Conservation (phyloP, 345 rosid species). For the Clausena lansium region DNA sequence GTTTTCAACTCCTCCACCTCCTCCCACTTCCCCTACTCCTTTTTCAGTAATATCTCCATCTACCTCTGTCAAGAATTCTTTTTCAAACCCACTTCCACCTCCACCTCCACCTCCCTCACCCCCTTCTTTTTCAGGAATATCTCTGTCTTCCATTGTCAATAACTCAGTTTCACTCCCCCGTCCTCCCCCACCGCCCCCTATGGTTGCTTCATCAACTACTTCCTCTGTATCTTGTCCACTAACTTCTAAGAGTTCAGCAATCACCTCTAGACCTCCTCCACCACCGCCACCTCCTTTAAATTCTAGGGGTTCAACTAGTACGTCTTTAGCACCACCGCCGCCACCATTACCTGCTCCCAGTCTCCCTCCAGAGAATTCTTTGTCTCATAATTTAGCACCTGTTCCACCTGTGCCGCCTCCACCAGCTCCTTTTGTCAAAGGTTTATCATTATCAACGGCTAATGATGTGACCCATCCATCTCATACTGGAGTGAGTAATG, state of each 20-base stretch:
- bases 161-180: slow-evolving; percentile 19
- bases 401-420: slow-evolving; percentile 60
- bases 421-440: slow-evolving; percentile 49
- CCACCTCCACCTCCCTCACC: slow-evolving; percentile 14
- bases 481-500: slow-evolving; percentile 34
- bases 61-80: neutral
- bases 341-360: slow-evolving; percentile 26
- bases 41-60: too few species aligned
- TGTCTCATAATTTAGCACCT: slow-evolving; percentile 14
- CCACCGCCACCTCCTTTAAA: slow-evolving; percentile 47
- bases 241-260: slow-evolving; percentile 16
- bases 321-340: slow-evolving; percentile 28
- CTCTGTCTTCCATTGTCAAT: slow-evolving; percentile 2
- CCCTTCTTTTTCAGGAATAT: slow-evolving; percentile 7
- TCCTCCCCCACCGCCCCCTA: slow-evolving; percentile 30
- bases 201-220: slow-evolving; percentile 19
- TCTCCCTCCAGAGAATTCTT: slow-evolving; percentile 20
- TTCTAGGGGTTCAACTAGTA: slow-evolving; percentile 21
- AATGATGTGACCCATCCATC: slow-evolving; percentile 26
- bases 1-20: slow-evolving; percentile 21
- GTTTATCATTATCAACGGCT: slow-evolving; percentile 19
- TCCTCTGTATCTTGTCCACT: slow-evolving; percentile 28
- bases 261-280: slow-evolving; percentile 36
- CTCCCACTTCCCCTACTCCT: slow-evolving; percentile 10
- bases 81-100: neutral